A percentile compares a stretch with the other conserved stretches of the same genome.
These are phyloP conservation scores for Nemania sp. DNA, from an alignment of 2,329 filamentous ascomycete species.

Conservation along the genomic window DNA sequence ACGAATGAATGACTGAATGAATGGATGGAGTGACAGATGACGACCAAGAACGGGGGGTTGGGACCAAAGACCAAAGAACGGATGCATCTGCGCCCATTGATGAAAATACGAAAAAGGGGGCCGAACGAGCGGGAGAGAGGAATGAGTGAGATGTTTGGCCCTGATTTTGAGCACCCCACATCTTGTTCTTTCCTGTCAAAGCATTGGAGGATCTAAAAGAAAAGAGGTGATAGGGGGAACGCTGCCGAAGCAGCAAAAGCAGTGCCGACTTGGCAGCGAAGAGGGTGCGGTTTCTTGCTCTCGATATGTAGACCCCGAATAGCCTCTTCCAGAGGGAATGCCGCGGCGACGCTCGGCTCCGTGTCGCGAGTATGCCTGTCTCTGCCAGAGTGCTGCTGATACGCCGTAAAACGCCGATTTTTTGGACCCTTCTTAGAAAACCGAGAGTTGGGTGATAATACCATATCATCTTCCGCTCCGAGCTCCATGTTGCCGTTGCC, in stretches of 20 bases:
- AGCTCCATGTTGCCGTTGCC: not conserved
- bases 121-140: not conserved
- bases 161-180: not conserved
- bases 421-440: not conserved
- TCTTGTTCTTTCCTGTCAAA: too few relatives aligned
- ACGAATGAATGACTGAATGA: conserved; percentile 5
- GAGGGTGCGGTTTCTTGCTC: not conserved
- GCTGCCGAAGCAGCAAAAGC: not conserved
- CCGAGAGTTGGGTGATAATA: not conserved
- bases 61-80: conserved; percentile 12
- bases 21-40: not conserved
- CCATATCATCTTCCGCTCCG: not conserved
- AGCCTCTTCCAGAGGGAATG: not conserved
- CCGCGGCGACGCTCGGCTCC: conserved; percentile 1
- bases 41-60: too few relatives aligned
- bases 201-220: not conserved
- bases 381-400: conserved; percentile 17
- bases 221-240: not conserved
- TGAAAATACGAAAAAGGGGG: not conserved
- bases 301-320: not conserved
- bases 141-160: conserved; percentile 11
- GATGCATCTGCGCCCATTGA: not conserved
- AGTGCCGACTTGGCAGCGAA: not conserved
- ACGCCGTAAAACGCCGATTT: not conserved
- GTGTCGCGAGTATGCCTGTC: conserved; percentile 24